Evolutionary conservation across 768 basidiomycete species (phyloP), one percentile per base, ranked within the genome.

Genomic region (Suillus bovinus): DNA sequence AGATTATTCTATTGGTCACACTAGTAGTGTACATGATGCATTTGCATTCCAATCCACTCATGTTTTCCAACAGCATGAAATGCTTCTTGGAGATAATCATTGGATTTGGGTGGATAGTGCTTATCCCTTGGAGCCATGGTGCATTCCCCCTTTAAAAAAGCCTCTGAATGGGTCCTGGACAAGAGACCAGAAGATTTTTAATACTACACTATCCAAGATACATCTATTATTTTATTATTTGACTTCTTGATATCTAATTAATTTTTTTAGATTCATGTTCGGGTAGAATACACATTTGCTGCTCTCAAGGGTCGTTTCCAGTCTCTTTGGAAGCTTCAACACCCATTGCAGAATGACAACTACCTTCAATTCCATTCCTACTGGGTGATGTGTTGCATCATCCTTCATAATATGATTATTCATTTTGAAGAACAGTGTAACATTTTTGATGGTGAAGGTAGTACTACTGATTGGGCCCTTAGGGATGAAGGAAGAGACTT

Each of bases 81-180:
- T 0, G 0, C 11, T 56, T 16, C 55, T 68, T 3, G 29, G 44
- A 0, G 22, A 44, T 3, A 41, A 24, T 0, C 58, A 68, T 16
- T 68, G 64, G 62, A 59, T 68, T 56, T 39, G 27, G 13, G 54
- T 44, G 0, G 61, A 62, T 5, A 62, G 54, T 57, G 61, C 55
- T 6, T 62, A 62, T 38, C 53, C 55, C 8, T 31, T 55, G n/a
- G 41, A 41, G 10, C 2, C 17, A 34, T 62, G 44, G 54, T 57
- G 61, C 49, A 55, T 62, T 7, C 41, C 38, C 5, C 61, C 61
- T 14, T 62, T 62, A 42, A 66, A 79, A 44, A 57, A 36, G 31
- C 53, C 61, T 24, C 10, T 4, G 1, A 16, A n/a, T n/a, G 61
- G 36, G 24, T 14, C 20, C 17, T 47, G 49, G 39, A 42, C 39